A percentile compares a stretch with the other conserved stretches of the same genome.
Evolutionary conservation across 2,329 filamentous ascomycete species (phyloP).

Genomic region (Penicillium expansum): DNA sequence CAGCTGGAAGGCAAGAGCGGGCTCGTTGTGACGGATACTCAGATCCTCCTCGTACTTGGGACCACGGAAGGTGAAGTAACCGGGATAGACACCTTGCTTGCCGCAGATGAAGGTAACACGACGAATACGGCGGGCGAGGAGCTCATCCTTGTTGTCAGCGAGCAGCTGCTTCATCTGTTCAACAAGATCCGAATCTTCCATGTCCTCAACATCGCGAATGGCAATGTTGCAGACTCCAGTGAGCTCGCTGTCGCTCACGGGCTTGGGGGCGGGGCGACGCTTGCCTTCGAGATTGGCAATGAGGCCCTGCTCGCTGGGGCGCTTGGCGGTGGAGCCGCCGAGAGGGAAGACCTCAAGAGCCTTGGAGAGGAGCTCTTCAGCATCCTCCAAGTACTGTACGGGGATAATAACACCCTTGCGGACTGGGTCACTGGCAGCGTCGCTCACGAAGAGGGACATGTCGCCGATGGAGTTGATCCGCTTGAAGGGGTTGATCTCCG

Average conservation of each 20-base stretch:
- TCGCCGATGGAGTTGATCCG: constrained; percentile 94
- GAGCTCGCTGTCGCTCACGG: constrained; percentile 69
- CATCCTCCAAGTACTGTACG: constrained; percentile 89
- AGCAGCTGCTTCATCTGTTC: constrained; percentile 72
- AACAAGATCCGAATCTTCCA: constrained; percentile 77
- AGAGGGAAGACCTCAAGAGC: constrained; percentile 79
- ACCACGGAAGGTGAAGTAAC: constrained; percentile 97
- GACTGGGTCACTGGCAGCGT: constrained; percentile 67
- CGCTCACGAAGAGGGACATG: constrained; percentile 80
- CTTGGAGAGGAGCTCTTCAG: constrained; percentile 78
- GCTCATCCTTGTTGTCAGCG: constrained; percentile 76
- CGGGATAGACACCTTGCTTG: constrained; percentile 89
- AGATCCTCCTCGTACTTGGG: constrained; percentile 85
- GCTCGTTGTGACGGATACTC: constrained; percentile 95
- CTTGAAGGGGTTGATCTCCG: constrained; percentile 65
- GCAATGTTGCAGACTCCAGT: constrained; percentile 92
- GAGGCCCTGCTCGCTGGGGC: constrained; percentile 55
- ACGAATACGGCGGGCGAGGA: constrained; percentile 76
- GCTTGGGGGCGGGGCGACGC: constrained; percentile 58
- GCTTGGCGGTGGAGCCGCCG: constrained; percentile 56
- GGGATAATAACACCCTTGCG: constrained; percentile 94
- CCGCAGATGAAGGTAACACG: constrained; percentile 96
- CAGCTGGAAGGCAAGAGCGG: constrained; percentile 96
- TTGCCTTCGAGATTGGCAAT: constrained; percentile 72
- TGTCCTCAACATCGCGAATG: constrained; percentile 79